These are phyloP conservation scores for Fragilariopsis cylindrus DNA, from an alignment of 108 stramenopile species.

Conservation along the genomic window DNA sequence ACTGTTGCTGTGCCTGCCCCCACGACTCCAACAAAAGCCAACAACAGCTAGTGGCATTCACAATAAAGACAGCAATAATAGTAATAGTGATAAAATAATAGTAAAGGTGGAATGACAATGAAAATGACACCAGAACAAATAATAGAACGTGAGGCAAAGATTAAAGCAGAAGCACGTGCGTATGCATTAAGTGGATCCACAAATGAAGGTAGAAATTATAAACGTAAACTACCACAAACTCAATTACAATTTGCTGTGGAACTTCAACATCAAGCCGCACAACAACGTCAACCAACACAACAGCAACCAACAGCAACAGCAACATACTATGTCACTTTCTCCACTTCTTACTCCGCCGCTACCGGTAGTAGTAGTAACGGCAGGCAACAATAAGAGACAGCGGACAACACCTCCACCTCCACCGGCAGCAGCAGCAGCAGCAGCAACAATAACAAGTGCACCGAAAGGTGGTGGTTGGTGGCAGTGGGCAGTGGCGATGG, in stretches of 20 bases:
- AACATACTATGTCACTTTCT: not conserved
- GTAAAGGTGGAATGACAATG: not conserved
- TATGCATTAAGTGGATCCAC: constrained; percentile 35
- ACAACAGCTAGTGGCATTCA: too few relatives aligned
- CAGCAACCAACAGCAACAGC: not conserved
- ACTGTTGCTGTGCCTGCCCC: too few relatives aligned
- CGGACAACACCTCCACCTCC: not conserved
- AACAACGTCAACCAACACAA: constrained; percentile 12
- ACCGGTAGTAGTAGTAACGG: not conserved
- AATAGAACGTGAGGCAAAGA: constrained; percentile 24
- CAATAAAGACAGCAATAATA: too few relatives aligned
- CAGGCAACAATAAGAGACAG: not conserved
- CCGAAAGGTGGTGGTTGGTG: not conserved
- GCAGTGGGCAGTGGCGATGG: not conserved
- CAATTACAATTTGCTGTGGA: not conserved
- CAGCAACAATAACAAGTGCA: not conserved
- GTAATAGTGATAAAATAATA: too few relatives aligned
- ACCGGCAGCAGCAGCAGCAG: not conserved
- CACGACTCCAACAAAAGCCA: too few relatives aligned
- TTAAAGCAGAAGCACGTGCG: constrained; percentile 42
- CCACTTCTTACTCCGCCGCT: not conserved
- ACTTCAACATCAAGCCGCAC: not conserved
- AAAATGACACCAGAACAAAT: not conserved
- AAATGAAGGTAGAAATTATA: not conserved
- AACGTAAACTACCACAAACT: not conserved